Percentiles rank a stretch among this genome's conserved stretches.
phyloP scores from a whole-genome alignment of 2,329 filamentous ascomycete genomes.

The Bipolaris sorokiniana region DNA sequence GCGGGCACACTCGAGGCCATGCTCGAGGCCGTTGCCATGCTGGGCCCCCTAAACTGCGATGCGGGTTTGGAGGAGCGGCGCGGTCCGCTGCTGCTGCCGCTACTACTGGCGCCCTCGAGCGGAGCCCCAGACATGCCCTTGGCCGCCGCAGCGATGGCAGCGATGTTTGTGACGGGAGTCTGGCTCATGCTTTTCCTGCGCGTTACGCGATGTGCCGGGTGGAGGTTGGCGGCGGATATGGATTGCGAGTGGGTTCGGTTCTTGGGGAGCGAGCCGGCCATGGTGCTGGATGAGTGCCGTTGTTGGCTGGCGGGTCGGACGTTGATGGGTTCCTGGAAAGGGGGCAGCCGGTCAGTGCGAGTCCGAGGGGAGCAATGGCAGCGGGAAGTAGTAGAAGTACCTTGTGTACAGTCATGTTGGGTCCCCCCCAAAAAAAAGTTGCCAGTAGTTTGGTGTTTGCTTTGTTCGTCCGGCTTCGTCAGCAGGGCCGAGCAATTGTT shows the following conservation, averaged over 20 bases:
- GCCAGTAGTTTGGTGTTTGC: conserved; percentile 16
- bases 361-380: conserved; percentile 18
- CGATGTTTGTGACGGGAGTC: conserved; percentile 72
- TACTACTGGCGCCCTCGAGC: conserved; percentile 54
- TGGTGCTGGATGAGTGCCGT: conserved; percentile 56
- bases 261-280: conserved; percentile 66
- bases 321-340: conserved; percentile 49
- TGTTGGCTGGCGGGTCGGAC: conserved; percentile 54
- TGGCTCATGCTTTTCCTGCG: conserved; percentile 92
- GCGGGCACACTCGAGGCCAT: conserved; percentile 73
- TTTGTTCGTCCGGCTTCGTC: conserved; percentile 23
- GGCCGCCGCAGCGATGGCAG: conserved; percentile 73
- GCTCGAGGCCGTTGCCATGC: conserved; percentile 63
- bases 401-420: conserved; percentile 50
- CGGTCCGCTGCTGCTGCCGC: conserved; percentile 47
- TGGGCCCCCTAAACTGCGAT: conserved; percentile 54
- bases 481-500: conserved; percentile 22
- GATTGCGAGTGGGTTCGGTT: conserved; percentile 82
- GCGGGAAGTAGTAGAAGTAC: conserved; percentile 23
- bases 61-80: conserved; percentile 71
- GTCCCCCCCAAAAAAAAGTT: conserved; percentile 15
- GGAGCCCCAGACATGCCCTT: conserved; percentile 68
- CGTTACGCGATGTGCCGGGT: conserved; percentile 82
- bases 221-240: conserved; percentile 76
- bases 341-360: conserved; percentile 46